Evolutionary conservation across 768 basidiomycete species (phyloP).

Genomic region (Tricholoma furcatifolium): DNA sequence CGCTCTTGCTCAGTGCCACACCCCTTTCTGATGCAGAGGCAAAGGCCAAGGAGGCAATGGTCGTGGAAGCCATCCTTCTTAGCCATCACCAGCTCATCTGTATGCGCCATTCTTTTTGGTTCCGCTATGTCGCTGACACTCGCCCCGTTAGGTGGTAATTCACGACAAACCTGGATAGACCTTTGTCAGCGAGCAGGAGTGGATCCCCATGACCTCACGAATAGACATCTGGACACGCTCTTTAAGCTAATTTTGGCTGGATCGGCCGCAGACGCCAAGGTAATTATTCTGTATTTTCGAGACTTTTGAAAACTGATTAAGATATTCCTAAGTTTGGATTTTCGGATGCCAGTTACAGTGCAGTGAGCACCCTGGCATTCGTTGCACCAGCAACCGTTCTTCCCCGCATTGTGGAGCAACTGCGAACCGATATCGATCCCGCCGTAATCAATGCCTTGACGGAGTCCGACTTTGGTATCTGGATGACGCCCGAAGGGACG

Average conservation of each 20-base stretch:
- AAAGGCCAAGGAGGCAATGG: conserved; percentile 38
- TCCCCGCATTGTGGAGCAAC: conserved; percentile 66
- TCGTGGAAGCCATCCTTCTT: conserved; percentile 61
- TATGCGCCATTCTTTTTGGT: conserved; percentile 31
- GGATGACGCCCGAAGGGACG: conserved; percentile 82
- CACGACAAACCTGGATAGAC: conserved; percentile 79
- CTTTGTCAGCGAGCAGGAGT: conserved; percentile 64
- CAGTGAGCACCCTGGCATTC: conserved; percentile 77
- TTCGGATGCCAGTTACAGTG: conserved; percentile 67
- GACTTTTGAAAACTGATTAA: not conserved
- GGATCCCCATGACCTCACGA: conserved; percentile 67
- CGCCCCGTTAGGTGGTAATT: conserved; percentile 36
- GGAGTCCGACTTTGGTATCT: conserved; percentile 76
- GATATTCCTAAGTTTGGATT: conserved; percentile 39
- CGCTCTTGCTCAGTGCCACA: conserved; percentile 51
- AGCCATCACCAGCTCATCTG: conserved; percentile 71
- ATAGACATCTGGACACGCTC: conserved; percentile 46
- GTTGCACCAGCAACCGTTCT: conserved; percentile 70
- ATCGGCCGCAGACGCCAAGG: conserved; percentile 46
- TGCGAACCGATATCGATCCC: conserved; percentile 65
- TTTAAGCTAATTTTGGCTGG: conserved; percentile 49
- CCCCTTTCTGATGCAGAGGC: conserved; percentile 28
- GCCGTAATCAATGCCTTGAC: conserved; percentile 59
- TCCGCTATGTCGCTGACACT: not conserved
- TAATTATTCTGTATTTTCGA: conserved; percentile 18